A percentile compares a stretch with the other conserved stretches of the same genome.
These are phyloP conservation scores for Alternaria ventricosa DNA, from an alignment of 2,329 filamentous ascomycete species.

Conservation along the genomic window DNA sequence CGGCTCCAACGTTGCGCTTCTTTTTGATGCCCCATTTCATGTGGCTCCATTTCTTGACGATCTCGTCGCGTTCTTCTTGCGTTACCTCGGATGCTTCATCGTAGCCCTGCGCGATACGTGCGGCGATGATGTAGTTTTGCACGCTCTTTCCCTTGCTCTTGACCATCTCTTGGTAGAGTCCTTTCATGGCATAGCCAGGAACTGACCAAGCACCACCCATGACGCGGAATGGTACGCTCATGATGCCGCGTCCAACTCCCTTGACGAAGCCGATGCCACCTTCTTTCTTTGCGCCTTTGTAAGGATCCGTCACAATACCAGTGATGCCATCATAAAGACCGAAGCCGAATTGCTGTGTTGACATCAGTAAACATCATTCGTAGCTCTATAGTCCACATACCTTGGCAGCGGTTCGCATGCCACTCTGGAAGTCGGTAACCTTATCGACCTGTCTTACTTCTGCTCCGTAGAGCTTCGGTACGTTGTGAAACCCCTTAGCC, in stretches of 20 bases:
- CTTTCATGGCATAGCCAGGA: conserved; percentile 83
- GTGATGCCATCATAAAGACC: conserved; percentile 83
- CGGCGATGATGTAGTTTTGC: conserved; percentile 79
- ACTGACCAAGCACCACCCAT: conserved; percentile 69
- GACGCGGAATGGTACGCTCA: conserved; percentile 82
- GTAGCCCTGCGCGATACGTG: conserved; percentile 76
- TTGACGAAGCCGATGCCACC: conserved; percentile 74
- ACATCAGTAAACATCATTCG: conserved; percentile 10
- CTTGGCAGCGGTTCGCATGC: conserved; percentile 77
- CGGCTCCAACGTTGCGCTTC: conserved; percentile 58
- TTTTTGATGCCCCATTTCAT: conserved; percentile 65
- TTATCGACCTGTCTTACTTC: conserved; percentile 79
- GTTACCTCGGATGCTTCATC: conserved; percentile 66
- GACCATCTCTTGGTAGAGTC: conserved; percentile 77
- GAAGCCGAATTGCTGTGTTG: conserved; percentile 68
- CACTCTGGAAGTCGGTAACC: conserved; percentile 77
- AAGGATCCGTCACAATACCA: conserved; percentile 79
- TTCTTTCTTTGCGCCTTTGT: conserved; percentile 71
- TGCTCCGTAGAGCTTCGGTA: conserved; percentile 84
- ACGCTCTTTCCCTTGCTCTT: conserved; percentile 74
- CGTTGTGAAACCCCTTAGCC: conserved; percentile 87
- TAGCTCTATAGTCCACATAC: conserved; percentile 38
- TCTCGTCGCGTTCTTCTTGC: conserved; percentile 66
- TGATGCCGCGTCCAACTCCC: conserved; percentile 82
- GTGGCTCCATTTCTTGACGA: conserved; percentile 70